Evolutionary conservation across 2,329 filamentous ascomycete species (phyloP), one percentile per base, ranked within the genome.

Genomic region (Aspergillus pseudoterreus): DNA sequence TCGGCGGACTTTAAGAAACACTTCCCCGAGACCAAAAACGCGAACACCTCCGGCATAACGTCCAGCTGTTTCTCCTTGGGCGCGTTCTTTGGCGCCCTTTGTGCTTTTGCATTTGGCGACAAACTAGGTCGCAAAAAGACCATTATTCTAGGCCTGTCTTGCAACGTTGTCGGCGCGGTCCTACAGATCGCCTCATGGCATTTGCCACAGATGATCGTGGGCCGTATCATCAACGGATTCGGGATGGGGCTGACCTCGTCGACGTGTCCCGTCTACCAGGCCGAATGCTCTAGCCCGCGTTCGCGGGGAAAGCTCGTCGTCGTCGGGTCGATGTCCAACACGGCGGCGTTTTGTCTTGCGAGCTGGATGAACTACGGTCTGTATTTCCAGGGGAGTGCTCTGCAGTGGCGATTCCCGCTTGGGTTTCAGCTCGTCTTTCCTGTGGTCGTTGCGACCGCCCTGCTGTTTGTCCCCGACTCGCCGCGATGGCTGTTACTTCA

Each of bases 161-260:
- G 76, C 35, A 70, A 76, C 17, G 66, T 66, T 15, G 62, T 78
- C 35, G 76, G 76, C 0, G 75, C 72, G 2, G 61, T 71, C 11
- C 62, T 78, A 1, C 75, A 78, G 48, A 70, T 73, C 1, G 65
- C 71, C 3, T 64, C 71, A 6, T 74, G 66, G 45, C 59, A 59
- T 4, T 65, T 76, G 14, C 62, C 70, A 17, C 70, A 76, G 44
- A 68, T 78, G 65, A 73, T 76, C 45, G 71, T 74, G 8, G 35
- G 35, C 14, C 14, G 35, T 9, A 38, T 38, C 19, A 68, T 78
- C 17, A 71, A 71, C 5, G 76, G 76, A 2, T 47, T 78, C 3
- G 77, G 76, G 2, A 77, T 71, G 42, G 73, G 74, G 4, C 63
- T 76, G 63, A 80, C 79, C 46, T 79, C 78, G 2, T 73, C 77